Base-by-base conservation (phyloP, 1,284 basidiomycete genomes). In the Microbotryum lychnidis-dioicae region DNA sequence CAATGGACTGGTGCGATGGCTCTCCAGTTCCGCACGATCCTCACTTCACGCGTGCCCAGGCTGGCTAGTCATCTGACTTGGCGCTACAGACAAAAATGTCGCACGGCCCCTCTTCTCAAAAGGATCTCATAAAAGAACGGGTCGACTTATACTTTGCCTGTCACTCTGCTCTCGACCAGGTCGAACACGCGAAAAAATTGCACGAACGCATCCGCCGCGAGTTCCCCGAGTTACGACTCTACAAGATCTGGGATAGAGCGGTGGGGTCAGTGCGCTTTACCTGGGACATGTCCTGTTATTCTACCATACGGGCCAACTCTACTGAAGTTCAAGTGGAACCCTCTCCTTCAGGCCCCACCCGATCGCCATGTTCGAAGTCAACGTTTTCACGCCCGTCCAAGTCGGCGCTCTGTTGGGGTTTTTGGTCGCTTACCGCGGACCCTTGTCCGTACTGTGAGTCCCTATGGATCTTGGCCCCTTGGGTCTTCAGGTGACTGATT, bases 181-280 rank as follows among this genome's bases (percentile, higher is more conserved):
- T 74, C 0, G 74, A 79, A 53, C 82, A 80, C 58, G 85, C 84
- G 1, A 77, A 75, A n/a, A 78, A 82, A 56, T 76, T 87, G 52
- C 82, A 87, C 64, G 82, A 84, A 64, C 77, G 81, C n/a, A 77
- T 87, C 47, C 74, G 80, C 20, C 56, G 81, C 59, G 86, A 87
- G 69, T 87, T 87, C 73, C 86, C 86, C 25, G 86, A 87, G 78
- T 83, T 82, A 70, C 29, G 72, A n/a, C 18, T 86, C 48, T 85
- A 84, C 72, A 78, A 71, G 54, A 78, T 87, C 67, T 84, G 81
- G 81, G 84, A 87, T 54, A 79, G 73, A 48, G 79, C 86, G 0
- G 76, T 87, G 8, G 54, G 85, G 84, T 82, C 33, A 56, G 76
- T 25, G 29, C 45, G 37, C 14, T 6, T 48, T 44, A 44, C 12